Evolutionary conservation across 495 filamentous ascomycete species (phyloP), one percentile per base, ranked within the genome.

Genomic region (Lepidopterella palustris): DNA sequence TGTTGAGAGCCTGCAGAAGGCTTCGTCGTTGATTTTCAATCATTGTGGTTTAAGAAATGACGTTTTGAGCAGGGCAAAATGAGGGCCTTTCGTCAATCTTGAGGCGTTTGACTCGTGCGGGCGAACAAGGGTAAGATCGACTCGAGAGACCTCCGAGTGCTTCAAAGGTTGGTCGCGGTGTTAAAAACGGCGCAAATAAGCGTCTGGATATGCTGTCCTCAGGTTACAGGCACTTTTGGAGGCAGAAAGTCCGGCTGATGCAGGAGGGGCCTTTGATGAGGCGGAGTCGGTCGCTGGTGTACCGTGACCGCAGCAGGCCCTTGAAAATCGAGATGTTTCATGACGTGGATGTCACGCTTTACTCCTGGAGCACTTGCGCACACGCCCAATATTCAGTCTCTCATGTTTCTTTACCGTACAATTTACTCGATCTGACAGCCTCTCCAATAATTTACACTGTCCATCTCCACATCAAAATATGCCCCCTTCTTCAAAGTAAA

Each of bases 1-100:
- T 71, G 61, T 76, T 76, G 42, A 76, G 66, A 55, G 66, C 55
- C 56, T 68, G 56, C 32, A 76, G 65, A 48, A 74, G 57, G 53
- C 68, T 63, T 18, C 68, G 68, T 9, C 70, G 61, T 26, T 68
- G 68, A 25, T 59, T 57, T 50, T 69, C 65, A 55, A 68, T 68
- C 61, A 62, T 61, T 18, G 24, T 64, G 55, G n/a, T 31, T 45
- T 39, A 47, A 47, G 57, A 20, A 35, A 60, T 67, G 56, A 65
- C 59, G 59, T 62, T 27, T 13, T 31, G 20, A n/a, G 6, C 9
- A 28, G 35, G 57, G 50, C 56, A 60, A 61, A 57, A 27, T 32
- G 35, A 54, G 51, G 51, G 51, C 20, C 35, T 18, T 42, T 42
- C 35, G 35, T 42, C n/a, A n/a, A n/a, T n/a, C n/a, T n/a, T 42